These are phyloP conservation scores for Tricholoma bakamatsutake DNA, from an alignment of 768 basidiomycete species.

Conservation along the genomic window DNA sequence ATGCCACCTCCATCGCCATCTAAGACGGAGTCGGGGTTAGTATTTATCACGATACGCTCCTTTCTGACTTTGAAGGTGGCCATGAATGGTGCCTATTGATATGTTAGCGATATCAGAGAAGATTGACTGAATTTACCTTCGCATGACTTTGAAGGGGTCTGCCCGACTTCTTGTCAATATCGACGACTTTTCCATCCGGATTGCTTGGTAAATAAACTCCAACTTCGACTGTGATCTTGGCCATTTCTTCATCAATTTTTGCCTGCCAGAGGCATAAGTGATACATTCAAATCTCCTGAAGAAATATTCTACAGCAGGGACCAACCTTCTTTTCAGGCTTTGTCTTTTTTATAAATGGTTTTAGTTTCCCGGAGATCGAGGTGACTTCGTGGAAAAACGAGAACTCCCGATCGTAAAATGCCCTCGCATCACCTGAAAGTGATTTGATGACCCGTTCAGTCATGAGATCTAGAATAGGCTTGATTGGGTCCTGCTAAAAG, in stretches of 20 bases:
- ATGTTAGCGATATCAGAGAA: not conserved
- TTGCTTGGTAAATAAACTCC: constrained; percentile 98
- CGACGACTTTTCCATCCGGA: constrained; percentile 94
- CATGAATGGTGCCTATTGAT: constrained; percentile 94
- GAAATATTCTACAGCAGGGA: not conserved
- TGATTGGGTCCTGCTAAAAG: constrained; percentile 86
- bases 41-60: constrained; percentile 60
- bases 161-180: constrained; percentile 95
- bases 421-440: constrained; percentile 81
- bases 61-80: constrained; percentile 98
- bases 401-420: constrained; percentile 94
- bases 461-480: constrained; percentile 89
- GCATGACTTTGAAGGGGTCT: constrained; percentile 96
- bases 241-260: constrained; percentile 99
- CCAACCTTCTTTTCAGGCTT: constrained; percentile 94
- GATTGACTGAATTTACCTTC: constrained; percentile 48
- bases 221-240: constrained; percentile 86
- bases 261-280: constrained; percentile 43
- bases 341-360: constrained; percentile 90
- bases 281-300: constrained; percentile 2
- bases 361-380: constrained; percentile 95
- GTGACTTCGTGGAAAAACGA: constrained; percentile 94
- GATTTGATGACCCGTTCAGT: constrained; percentile 74
- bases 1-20: constrained; percentile 52
- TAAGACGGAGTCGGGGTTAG: constrained; percentile 70